A percentile compares a stretch with the other conserved stretches of the same genome.
Conservation (phyloP, 257 asterid genomes). For the Rubia yunnanensis region DNA sequence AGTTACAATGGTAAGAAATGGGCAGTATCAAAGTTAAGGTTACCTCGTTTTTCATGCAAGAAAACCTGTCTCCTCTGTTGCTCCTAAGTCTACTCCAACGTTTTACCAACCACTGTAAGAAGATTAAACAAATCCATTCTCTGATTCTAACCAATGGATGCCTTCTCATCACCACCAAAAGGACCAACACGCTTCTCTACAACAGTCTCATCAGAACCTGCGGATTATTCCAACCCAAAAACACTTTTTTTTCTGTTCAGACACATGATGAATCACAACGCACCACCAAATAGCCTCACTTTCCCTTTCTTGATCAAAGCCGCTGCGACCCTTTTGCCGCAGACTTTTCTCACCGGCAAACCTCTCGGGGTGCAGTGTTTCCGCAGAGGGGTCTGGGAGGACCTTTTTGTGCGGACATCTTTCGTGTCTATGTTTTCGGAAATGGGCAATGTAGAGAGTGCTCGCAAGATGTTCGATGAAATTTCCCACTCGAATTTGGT, state of each 20-base stretch:
- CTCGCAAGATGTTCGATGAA: conserved; percentile 54
- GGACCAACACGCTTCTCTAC: conserved; percentile 78
- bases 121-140: conserved; percentile 55
- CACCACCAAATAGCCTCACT: conserved; percentile 70
- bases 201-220: conserved; percentile 64
- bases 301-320: conserved; percentile 73
- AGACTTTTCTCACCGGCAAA: conserved; percentile 23
- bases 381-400: conserved; percentile 51
- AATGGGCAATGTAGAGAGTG: conserved; percentile 35
- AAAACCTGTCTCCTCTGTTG: conserved; percentile 15
- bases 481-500: conserved; percentile 53
- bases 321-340: conserved; percentile 27
- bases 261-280: conserved; percentile 58
- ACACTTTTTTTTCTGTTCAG: conserved; percentile 44
- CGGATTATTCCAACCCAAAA: conserved; percentile 34
- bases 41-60: conserved; percentile 3
- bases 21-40: too few species aligned
- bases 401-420: conserved; percentile 67
- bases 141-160: conserved; percentile 44
- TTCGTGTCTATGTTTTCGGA: conserved; percentile 46
- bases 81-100: conserved; percentile 55
- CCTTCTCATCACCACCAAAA: conserved; percentile 39
- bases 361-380: conserved; percentile 55
- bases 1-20: too few species aligned
- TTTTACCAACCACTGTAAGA: conserved; percentile 19